Conservation (phyloP, 805 yeast species). For the Cyberlindnera bimundalis region DNA sequence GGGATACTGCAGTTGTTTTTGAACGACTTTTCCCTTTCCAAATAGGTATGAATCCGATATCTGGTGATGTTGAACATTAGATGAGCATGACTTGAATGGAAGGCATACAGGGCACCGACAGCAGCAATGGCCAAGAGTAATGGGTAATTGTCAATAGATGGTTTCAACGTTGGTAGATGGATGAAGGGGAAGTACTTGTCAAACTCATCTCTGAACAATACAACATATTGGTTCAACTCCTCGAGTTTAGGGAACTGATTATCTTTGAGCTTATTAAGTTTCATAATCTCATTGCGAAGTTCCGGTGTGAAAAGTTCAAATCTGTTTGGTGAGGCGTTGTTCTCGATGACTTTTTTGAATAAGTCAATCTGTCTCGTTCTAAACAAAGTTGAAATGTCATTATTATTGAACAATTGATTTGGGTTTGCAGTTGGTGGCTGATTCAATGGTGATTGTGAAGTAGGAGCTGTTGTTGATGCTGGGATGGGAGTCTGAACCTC, state of each 20-base stretch:
- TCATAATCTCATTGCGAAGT: constrained; percentile 51
- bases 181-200: constrained; percentile 82
- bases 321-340: constrained; percentile 15
- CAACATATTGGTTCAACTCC: constrained; percentile 73
- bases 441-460: constrained; percentile 17
- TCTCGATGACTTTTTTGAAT: constrained; percentile 42
- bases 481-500: background rate
- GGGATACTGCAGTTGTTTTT: constrained; percentile 58
- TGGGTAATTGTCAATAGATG: constrained; percentile 55
- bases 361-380: constrained; percentile 65
- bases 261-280: constrained; percentile 48
- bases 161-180: constrained; percentile 61
- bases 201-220: constrained; percentile 73
- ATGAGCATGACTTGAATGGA: constrained; percentile 74
- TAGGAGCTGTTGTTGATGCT: constrained; percentile 2
- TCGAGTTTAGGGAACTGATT: constrained; percentile 69
- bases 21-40: constrained; percentile 42
- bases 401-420: constrained; percentile 31
- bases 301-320: constrained; percentile 45
- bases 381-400: constrained; percentile 58
- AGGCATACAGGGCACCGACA: constrained; percentile 83
- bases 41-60: constrained; percentile 59
- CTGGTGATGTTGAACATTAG: constrained; percentile 66
- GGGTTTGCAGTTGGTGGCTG: constrained; percentile 17
- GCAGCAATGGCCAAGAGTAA: constrained; percentile 78